phyloP scores from a whole-genome alignment of 306 rosid genomes.

The Rosa chinensis region DNA sequence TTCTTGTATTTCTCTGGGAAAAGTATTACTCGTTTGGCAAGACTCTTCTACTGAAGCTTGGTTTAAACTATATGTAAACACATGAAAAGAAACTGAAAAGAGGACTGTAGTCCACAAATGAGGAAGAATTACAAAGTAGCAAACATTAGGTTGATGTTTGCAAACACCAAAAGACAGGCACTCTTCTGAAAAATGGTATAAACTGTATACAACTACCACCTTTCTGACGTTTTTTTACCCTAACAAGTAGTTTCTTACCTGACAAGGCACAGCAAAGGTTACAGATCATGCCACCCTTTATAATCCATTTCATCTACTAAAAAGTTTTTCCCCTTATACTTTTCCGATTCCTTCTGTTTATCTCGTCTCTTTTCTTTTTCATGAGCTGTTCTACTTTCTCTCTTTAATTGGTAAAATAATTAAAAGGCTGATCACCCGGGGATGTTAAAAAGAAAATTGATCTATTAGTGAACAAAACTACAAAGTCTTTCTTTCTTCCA shows the following conservation, averaged over 20 bases:
- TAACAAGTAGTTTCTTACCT: constrained; percentile 4
- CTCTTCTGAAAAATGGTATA: background rate
- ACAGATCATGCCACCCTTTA: background rate
- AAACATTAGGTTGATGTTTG: background rate
- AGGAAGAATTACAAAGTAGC: background rate
- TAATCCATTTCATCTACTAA: background rate
- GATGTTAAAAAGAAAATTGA: background rate
- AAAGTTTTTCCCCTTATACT: background rate
- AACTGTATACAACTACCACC: background rate
- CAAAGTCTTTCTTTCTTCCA: background rate
- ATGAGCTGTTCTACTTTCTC: background rate
- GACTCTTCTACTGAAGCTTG: background rate
- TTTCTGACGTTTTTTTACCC: background rate
- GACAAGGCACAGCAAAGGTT: background rate
- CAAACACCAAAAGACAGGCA: background rate
- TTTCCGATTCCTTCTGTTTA: too few relatives aligned
- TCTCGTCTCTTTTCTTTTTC: background rate
- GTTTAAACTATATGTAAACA: background rate
- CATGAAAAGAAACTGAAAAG: background rate
- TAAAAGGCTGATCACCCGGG: background rate
- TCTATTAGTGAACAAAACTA: background rate
- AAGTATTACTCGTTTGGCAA: background rate
- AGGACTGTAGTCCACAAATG: background rate
- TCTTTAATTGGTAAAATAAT: background rate
- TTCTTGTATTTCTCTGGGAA: background rate